Evolutionary conservation across 495 filamentous ascomycete species (phyloP).

Genomic region (Jackrogersella multiformis): DNA sequence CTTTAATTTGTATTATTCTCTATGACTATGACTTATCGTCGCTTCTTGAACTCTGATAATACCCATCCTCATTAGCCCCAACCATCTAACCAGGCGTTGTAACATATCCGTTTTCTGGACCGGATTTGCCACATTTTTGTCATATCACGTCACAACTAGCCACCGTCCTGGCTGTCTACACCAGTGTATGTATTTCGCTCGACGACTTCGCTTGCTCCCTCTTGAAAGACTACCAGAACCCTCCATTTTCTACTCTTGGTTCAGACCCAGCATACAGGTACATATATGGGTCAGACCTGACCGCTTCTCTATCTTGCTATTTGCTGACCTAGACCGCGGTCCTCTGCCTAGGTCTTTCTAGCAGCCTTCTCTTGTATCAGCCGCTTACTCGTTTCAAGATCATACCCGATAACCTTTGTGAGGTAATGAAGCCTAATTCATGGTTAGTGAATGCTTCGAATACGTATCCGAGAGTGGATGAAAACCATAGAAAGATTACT

Average conservation of each 20-base stretch:
- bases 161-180: constrained; percentile 10
- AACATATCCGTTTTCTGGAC: constrained; percentile 13
- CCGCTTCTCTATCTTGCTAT: constrained; percentile 29
- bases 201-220: constrained; percentile 1
- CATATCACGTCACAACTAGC: constrained; percentile 22
- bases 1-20: constrained; percentile 32
- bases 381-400: constrained; percentile 50
- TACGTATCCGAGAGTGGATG: not conserved
- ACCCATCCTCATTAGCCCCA: constrained; percentile 24
- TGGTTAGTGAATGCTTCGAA: constrained; percentile 30
- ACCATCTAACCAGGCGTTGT: constrained; percentile 26
- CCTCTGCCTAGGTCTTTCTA: constrained; percentile 38
- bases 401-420: constrained; percentile 57
- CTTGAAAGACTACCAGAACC: not conserved
- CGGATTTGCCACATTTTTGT: constrained; percentile 22
- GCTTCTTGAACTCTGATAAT: constrained; percentile 22
- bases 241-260: not conserved
- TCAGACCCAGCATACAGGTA: not conserved
- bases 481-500: constrained; percentile 28
- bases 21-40: constrained; percentile 30
- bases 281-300: not conserved
- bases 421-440: constrained; percentile 55
- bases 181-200: no score
- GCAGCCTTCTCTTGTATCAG: constrained; percentile 50
- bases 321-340: constrained; percentile 46